Conservation (phyloP, 495 filamentous ascomycete species). For the Talaromyces ruber region DNA sequence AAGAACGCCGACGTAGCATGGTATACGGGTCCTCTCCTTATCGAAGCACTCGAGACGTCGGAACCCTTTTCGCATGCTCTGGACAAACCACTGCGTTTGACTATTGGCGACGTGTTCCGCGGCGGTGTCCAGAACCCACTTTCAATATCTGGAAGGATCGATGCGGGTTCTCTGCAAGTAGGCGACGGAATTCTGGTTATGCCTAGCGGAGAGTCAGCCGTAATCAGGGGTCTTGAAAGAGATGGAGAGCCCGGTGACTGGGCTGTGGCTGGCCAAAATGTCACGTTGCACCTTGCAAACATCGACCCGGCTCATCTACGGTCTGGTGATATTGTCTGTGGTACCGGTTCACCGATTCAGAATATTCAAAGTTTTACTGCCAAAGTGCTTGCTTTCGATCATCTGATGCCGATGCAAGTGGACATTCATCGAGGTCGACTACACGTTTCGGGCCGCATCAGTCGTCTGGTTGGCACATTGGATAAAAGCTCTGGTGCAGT, state of each 20-base stretch:
- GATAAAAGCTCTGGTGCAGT: constrained; percentile 64
- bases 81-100: constrained; percentile 74
- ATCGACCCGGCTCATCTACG: constrained; percentile 78
- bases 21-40: constrained; percentile 72
- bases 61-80: constrained; percentile 63
- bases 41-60: constrained; percentile 75
- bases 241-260: constrained; percentile 67
- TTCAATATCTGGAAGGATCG: constrained; percentile 78
- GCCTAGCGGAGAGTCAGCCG: constrained; percentile 71
- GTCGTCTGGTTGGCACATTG: constrained; percentile 57
- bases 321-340: constrained; percentile 78
- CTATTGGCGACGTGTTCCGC: constrained; percentile 74
- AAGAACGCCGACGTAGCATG: constrained; percentile 52
- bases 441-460: constrained; percentile 68
- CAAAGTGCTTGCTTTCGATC: constrained; percentile 84
- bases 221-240: constrained; percentile 68
- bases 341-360: constrained; percentile 54
- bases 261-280: constrained; percentile 94
- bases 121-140: constrained; percentile 65
- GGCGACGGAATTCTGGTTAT: constrained; percentile 74
- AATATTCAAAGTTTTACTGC: constrained; percentile 62
- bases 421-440: constrained; percentile 82
- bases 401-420: constrained; percentile 76
- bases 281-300: constrained; percentile 71
- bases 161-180: constrained; percentile 71